Base-by-base conservation (phyloP, 2,329 filamentous ascomycete species). In the Aureobasidium uvarum region DNA sequence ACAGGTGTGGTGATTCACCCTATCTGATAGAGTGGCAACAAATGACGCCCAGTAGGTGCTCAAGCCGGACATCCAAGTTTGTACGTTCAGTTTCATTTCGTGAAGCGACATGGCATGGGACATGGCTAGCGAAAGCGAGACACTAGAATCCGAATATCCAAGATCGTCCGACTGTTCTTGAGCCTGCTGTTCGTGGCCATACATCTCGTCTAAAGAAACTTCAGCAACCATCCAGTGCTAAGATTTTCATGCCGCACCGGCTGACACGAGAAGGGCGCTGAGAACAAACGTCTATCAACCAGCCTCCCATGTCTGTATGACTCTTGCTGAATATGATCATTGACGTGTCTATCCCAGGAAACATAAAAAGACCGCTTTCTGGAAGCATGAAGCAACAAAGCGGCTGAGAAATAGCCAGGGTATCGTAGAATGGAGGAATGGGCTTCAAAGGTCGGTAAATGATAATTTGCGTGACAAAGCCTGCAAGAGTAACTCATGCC, bases 401-500 rank as follows among this genome's bases (percentile, higher is more conserved):
- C 56, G 13, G 25, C 56, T 5, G 13, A 36, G 5, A 25, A 48
- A 60, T 18, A 48, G 33, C 58, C 55, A 41, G 45, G 58, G 58
- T 62, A 50, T 62, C 58, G 45, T 62, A 13, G 23, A 41, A 41
- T 25, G 13, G 31, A n/a, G n/a, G 33, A 50, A 39, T 18, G 13
- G 10, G n/a, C 1, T 14, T 38, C 2, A 7, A 28, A 38, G 14
- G 31, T 45, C 25, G 31, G 20, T 60, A 33, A 51, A 51, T 46
- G 36, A 41, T 50, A 20, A 18, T 45, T 28, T 51, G 45, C 10
- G 33, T 39, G 28, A 31, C 41, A 31, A 31, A 25, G 45, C n/a
- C 8, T 23, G 20, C 18, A n/a, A 16, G 6, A 23, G 28, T 20
- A 39, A 56, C 41, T 68, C 46, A 67, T 46, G 65, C 63, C 48